Percentiles rank a stretch among this genome's conserved stretches.
Evolutionary conservation across 805 yeast species (phyloP).

Genomic region (Diddensiella transvaalensis): DNA sequence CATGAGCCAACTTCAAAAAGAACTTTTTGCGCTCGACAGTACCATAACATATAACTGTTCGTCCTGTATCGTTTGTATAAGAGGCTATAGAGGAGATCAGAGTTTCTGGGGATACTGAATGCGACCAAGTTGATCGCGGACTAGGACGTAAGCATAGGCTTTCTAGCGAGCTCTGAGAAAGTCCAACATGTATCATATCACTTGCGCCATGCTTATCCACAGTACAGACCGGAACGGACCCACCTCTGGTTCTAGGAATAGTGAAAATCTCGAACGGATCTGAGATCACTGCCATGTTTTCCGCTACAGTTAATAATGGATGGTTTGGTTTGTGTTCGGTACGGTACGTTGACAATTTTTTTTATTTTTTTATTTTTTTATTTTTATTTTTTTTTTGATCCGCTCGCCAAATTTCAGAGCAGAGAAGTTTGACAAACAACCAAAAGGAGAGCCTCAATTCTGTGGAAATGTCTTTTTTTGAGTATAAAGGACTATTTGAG

Average conservation of each 20-base stretch:
- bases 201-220: neutral
- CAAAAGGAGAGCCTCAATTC: too few relatives aligned
- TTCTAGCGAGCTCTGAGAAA: constrained; percentile 31
- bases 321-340: neutral
- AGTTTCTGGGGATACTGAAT: constrained; percentile 33
- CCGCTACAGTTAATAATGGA: neutral
- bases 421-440: too few relatives aligned
- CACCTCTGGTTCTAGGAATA: constrained; percentile 21
- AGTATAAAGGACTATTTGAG: constrained; percentile 63
- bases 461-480: constrained; percentile 45
- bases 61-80: too few relatives aligned
- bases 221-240: neutral
- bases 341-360: neutral
- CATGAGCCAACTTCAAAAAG: constrained; percentile 13
- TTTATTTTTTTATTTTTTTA: neutral
- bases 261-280: constrained; percentile 24
- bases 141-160: constrained; percentile 29
- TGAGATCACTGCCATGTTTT: constrained; percentile 23
- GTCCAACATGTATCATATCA: constrained; percentile 23
- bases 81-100: constrained; percentile 23
- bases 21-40: constrained; percentile 30
- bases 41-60: constrained; percentile 17
- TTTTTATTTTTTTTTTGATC: neutral
- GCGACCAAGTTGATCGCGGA: constrained; percentile 33
- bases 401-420: too few relatives aligned